A percentile compares a stretch with the other conserved stretches of the same genome.
phyloP scores from a whole-genome alignment of 805 yeast genomes.

The Wickerhamomyces subpelliculosus region DNA sequence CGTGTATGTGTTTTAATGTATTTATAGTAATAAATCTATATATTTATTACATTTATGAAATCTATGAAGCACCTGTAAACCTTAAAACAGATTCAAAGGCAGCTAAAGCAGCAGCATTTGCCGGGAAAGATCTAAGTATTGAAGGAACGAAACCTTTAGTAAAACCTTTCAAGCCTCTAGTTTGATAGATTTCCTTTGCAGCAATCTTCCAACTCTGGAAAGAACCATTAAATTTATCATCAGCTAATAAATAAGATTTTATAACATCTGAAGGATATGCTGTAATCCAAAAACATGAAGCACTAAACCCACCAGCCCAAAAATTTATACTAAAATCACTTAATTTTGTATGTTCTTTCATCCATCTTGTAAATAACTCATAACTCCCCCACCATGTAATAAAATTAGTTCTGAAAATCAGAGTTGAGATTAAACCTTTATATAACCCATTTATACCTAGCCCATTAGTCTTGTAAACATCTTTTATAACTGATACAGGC shows the following conservation, averaged over 20 bases:
- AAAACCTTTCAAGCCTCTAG: constrained; percentile 63
- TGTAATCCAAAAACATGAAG: constrained; percentile 80
- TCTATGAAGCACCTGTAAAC: constrained; percentile 25
- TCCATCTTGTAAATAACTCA: constrained; percentile 66
- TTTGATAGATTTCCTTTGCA: constrained; percentile 55
- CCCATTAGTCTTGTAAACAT: constrained; percentile 44
- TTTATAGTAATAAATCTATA: too few species aligned
- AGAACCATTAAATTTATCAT: constrained; percentile 63
- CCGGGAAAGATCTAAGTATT: constrained; percentile 80
- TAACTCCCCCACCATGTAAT: constrained; percentile 94
- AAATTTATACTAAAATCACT: constrained; percentile 70
- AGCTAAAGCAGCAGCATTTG: constrained; percentile 88
- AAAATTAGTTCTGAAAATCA: constrained; percentile 83
- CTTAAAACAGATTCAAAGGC: constrained; percentile 85
- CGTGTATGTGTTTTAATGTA: too few species aligned
- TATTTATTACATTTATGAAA: neutral
- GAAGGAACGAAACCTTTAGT: constrained; percentile 78
- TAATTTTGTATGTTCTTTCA: constrained; percentile 56
- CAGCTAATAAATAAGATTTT: constrained; percentile 80
- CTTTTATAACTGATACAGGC: constrained; percentile 67
- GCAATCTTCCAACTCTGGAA: constrained; percentile 70
- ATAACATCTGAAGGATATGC: constrained; percentile 90
- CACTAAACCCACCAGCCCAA: constrained; percentile 89
- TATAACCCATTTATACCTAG: constrained; percentile 66
- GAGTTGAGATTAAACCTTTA: constrained; percentile 77